Base-by-base conservation (phyloP, 2,329 filamentous ascomycete genomes). In the Penicillium sp. region DNA sequence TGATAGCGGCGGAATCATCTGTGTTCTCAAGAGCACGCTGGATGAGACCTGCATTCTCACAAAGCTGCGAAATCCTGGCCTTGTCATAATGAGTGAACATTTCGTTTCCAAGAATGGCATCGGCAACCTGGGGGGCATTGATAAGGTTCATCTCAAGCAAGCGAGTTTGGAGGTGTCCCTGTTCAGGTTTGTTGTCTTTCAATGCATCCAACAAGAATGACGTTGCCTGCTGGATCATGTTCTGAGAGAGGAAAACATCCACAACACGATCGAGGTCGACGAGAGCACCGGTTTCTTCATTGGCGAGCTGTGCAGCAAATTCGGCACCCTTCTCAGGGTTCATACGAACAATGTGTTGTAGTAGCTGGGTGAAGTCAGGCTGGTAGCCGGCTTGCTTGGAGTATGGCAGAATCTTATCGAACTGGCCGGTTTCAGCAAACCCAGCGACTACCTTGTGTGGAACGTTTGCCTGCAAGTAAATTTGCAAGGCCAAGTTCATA, bases 51-150 rank as follows among this genome's bases (percentile, higher is more conserved):
- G 92, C 92, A 71, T 95, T 89, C 77, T 99, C 94, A 71, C 94
- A 99, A 55, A 99, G 83, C 63, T 88, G 84, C 23, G 93, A 90
- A 73, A 99, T 90, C 62, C 91, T 88, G 47, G 86, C 77, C 79
- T 90, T 95, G 77, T 99, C 94, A 68, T 96, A 99, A 77, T 99
- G 86, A 0, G 91, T 91, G 76, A 99, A 97, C 89, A 99, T 97
- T 67, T 97, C 91, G 68, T 99, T 99, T 63, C 93, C 90, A 42
- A 99, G 84, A 64, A 99, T 99, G 33, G 94, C 94, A 73, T 99
- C 95, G 3, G 95, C 94, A 55, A 99, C 95, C 74, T 97, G 94
- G 51, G 94, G 94, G 1, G 94, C 95, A 65, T 96, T 95, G 75
- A 96, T 82, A 61, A 99, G 77, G 74, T 99, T 99, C 92, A 99